Evolutionary conservation across 352 stramenopile species (phyloP), one percentile per base, ranked within the genome.

Genomic region (Phytophthora ramorum): DNA sequence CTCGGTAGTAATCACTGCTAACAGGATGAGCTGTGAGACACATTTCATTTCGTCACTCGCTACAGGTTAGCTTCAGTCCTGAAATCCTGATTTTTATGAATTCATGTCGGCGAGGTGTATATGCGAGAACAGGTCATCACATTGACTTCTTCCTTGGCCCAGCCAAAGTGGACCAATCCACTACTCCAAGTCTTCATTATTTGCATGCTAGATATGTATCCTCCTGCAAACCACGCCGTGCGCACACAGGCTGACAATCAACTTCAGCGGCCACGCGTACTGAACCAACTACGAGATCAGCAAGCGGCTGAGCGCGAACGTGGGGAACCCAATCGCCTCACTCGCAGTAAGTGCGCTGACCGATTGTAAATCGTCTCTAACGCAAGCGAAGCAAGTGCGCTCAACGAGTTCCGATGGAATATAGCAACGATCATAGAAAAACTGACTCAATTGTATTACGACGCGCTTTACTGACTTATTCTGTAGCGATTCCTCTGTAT

Each of bases 41-140:
- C 43, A 7, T 4, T 0, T 9, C 51, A 48, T 49, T 56, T 16
- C 46, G 4, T 49, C 50, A 54, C 57, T 49, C 13, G 22, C 1
- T 37, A 12, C 35, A 2, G 24, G 3, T 20, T 32, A 4, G 7
- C 5, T 13, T 4, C 38, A 44, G n/a, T 41, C 16, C 5, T 44
- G 38, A 34, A 46, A 58, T 55, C 26, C n/a, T n/a, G 50, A 55
- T 55, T 22, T 63, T 47, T 40, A 12, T 19, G 8, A 20, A 60
- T 32, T 55, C 16, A 2, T 3, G 10, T 17, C n/a, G n/a, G n/a
- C n/a, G 19, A 5, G 16, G 38, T 14, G 9, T 1, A 22, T 4
- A 13, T 53, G 30, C 30, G 38, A 30, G 51, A 26, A 26, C 17
- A 41, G 2, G 20, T 17, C 41, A 19, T 8, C 40, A 59, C 5